These are phyloP conservation scores for Gossypium mustelinum DNA, from an alignment of 345 rosid genomes.

Conservation along the genomic window DNA sequence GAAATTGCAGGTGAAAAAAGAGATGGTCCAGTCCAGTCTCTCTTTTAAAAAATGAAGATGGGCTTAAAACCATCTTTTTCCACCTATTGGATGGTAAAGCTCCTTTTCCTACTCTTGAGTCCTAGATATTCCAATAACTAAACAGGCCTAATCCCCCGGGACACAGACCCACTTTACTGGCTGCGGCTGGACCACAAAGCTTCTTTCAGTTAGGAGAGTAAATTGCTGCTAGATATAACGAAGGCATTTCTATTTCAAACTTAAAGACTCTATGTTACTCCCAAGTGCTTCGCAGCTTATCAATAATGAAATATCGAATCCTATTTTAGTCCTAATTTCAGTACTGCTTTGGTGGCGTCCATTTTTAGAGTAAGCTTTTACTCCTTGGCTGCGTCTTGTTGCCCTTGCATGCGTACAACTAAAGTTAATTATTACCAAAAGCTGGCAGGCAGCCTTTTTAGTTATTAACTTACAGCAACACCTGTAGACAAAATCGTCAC, in stretches of 20 bases:
- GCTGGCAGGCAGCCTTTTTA: background rate
- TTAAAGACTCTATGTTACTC: background rate
- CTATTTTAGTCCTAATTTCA: background rate
- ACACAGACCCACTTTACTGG: background rate
- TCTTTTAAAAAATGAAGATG: background rate
- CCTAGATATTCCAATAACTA: background rate
- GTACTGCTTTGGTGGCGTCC: background rate
- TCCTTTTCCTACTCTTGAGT: background rate
- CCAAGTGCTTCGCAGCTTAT: background rate
- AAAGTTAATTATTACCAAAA: background rate
- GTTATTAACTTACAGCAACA: too few species aligned
- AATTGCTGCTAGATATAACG: too few species aligned
- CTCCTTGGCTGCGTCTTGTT: background rate
- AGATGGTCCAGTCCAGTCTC: too few species aligned
- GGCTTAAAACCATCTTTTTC: background rate
- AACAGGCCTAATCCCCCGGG: background rate
- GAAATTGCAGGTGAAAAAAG: too few species aligned
- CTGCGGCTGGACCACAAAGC: background rate
- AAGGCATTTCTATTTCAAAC: background rate
- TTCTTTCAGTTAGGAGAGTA: too few species aligned
- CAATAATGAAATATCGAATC: background rate
- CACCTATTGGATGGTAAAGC: background rate
- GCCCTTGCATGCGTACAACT: background rate
- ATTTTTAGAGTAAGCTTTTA: background rate
- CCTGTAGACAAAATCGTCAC: background rate